These are phyloP conservation scores for Colletotrichum sojae DNA, from an alignment of 2,329 filamentous ascomycete species.

Conservation along the genomic window DNA sequence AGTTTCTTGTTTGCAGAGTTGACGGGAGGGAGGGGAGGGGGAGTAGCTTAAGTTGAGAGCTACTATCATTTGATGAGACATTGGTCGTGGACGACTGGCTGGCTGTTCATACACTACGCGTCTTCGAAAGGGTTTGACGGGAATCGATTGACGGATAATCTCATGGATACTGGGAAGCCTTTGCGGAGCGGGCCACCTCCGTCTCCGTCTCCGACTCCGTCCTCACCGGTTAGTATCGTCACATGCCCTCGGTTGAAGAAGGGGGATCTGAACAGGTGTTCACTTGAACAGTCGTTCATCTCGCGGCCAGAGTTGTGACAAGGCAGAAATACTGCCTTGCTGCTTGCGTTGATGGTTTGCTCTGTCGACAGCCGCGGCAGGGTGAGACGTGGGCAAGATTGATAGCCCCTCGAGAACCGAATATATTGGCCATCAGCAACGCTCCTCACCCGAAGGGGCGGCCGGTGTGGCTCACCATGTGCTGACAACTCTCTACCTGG, in stretches of 20 bases:
- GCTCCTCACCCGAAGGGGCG: slow-evolving; percentile 9
- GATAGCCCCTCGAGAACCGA: background rate
- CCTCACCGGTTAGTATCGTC: background rate
- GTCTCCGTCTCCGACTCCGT: too few species aligned
- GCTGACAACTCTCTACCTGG: slow-evolving; percentile 28
- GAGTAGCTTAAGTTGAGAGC: background rate
- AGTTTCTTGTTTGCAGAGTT: slow-evolving; percentile 14
- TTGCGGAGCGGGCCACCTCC: background rate
- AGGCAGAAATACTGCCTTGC: background rate
- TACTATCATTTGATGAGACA: background rate
- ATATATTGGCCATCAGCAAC: slow-evolving; percentile 22
- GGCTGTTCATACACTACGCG: background rate
- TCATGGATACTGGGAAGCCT: slow-evolving; percentile 9
- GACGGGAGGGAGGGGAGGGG: background rate
- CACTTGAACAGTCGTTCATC: background rate
- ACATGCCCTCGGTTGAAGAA: background rate
- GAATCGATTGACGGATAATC: slow-evolving; percentile 37
- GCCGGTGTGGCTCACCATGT: slow-evolving; percentile 15
- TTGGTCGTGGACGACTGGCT: background rate
- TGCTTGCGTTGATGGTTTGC: background rate
- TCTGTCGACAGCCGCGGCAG: background rate
- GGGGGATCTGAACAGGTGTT: background rate
- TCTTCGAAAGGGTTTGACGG: slow-evolving; percentile 14
- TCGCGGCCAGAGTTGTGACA: background rate
- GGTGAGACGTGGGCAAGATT: background rate